Base-by-base conservation (phyloP, 345 rosid genomes). In the Syzygium aromaticum region DNA sequence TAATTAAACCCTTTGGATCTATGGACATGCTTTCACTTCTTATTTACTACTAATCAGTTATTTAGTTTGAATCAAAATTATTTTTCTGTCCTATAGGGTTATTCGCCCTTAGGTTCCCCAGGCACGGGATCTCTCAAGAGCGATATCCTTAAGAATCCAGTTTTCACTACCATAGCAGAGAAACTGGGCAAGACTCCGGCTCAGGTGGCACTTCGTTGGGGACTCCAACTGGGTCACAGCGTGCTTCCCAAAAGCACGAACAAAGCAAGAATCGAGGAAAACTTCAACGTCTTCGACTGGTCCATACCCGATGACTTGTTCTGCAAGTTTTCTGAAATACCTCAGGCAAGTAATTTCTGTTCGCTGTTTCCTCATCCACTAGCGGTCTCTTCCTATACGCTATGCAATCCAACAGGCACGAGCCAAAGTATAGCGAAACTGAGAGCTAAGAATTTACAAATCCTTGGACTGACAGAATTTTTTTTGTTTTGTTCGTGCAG, bases 141-240 rank as follows among this genome's bases (percentile, higher is more conserved):
- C 54, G 93, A 95, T 51, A 95, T 95, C 54, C 93, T 97, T 52
- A 93, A 91, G 92, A 90, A 92, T 86, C 98, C 95, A 0, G 78
- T 91, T 43, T 80, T 95, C 5, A 90, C 46, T 17, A 46, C n/a
- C 85, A 94, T 93, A 85, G 99, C 98, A 13, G 94, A 92, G 91
- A 92, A 95, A 89, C 91, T 95, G 51, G 92, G 97, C 77, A 97
- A 94, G 92, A 94, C 96, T 85, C 94, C 97, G 85, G 98, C 99
- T 14, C 99, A 97, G 89, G 96, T 97, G 85, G 96, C 96, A 23
- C 88, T 96, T 17, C 95, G 97, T 40, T 97, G 99, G 98, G 98
- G 99, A 28, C 90, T 97, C 83, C 97, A 96, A 89, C 94, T 90
- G 95, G 99, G 98, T 49, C 94, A 96, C 40, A 94, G 98, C 33